Conservation (phyloP, 345 rosid genomes). For the Rubroshorea leprosula region DNA sequence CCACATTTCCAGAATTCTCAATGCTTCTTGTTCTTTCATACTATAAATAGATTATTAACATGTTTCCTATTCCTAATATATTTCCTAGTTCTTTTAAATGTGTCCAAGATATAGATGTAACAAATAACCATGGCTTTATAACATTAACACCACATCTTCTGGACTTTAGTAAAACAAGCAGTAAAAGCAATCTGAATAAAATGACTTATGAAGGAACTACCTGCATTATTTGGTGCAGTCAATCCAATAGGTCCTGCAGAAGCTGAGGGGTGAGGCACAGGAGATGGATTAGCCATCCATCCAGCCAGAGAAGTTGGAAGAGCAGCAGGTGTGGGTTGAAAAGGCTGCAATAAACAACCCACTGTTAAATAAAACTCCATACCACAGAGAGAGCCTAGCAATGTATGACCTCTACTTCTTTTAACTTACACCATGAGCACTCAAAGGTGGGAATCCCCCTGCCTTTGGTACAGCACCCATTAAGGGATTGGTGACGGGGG, state of each 20-base stretch:
- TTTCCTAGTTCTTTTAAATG: background rate
- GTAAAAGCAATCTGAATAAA: slow-evolving; percentile 4
- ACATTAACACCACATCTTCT: background rate
- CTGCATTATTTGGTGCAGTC: slow-evolving; percentile 54
- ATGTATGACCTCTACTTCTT: background rate
- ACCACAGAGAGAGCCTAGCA: slow-evolving; percentile 9
- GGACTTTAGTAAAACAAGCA: background rate
- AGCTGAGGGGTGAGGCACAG: slow-evolving; percentile 63
- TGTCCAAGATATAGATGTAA: background rate
- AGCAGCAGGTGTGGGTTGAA: slow-evolving; percentile 59
- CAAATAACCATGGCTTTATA: background rate
- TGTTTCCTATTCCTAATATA: too few species aligned
- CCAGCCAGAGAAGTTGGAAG: slow-evolving; percentile 67
- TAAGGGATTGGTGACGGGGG: slow-evolving; percentile 73
- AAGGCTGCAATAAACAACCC: slow-evolving; percentile 44
- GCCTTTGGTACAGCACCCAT: slow-evolving; percentile 59
- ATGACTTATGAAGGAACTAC: slow-evolving; percentile 24
- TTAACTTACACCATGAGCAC: slow-evolving; percentile 67
- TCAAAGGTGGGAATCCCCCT: slow-evolving; percentile 50
- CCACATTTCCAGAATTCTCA: background rate
- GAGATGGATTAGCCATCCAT: slow-evolving; percentile 73
- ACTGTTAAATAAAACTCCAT: slow-evolving; percentile 16
- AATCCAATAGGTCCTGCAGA: slow-evolving; percentile 70
- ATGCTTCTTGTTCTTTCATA: background rate
- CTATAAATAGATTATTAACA: slow-evolving; percentile 2